A percentile compares a stretch with the other conserved stretches of the same genome.
phyloP scores from a whole-genome alignment of 2,329 filamentous ascomycete species.

The Stenocarpella maydis region DNA sequence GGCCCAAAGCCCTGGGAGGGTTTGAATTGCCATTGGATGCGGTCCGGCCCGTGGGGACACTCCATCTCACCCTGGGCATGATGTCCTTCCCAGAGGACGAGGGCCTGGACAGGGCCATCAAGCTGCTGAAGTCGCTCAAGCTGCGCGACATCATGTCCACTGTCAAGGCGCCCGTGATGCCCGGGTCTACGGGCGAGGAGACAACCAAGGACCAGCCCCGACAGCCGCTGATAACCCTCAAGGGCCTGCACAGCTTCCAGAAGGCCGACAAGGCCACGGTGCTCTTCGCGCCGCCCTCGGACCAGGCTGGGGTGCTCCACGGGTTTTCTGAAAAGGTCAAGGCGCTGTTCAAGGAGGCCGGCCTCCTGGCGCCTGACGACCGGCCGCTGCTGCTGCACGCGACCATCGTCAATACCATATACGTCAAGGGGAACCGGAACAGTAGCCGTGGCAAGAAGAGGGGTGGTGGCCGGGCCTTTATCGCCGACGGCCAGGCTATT shows the following conservation, averaged over 20 bases:
- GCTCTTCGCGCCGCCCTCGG: slow-evolving; percentile 69
- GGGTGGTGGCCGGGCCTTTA: slow-evolving; percentile 49
- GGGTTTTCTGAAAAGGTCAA: slow-evolving; percentile 66
- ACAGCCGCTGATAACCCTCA: slow-evolving; percentile 55
- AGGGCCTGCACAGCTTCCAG: slow-evolving; percentile 70
- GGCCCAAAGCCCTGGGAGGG: slow-evolving; percentile 44
- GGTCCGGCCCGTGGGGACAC: slow-evolving; percentile 77
- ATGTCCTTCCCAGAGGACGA: slow-evolving; percentile 73
- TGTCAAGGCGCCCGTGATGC: slow-evolving; percentile 35
- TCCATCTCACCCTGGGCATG: slow-evolving; percentile 88
- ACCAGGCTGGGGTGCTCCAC: slow-evolving; percentile 59
- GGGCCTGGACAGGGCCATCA: slow-evolving; percentile 51
- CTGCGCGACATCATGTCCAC: slow-evolving; percentile 51
- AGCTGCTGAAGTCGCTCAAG: slow-evolving; percentile 49
- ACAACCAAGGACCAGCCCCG: slow-evolving; percentile 33
- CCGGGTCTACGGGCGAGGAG: slow-evolving; percentile 13
- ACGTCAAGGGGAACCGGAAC: slow-evolving; percentile 60
- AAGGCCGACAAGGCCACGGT: slow-evolving; percentile 62
- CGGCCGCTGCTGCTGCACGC: slow-evolving; percentile 80
- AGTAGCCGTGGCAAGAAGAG: slow-evolving; percentile 36
- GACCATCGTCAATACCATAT: slow-evolving; percentile 86
- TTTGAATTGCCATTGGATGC: slow-evolving; percentile 69
- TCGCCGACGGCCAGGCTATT: slow-evolving; percentile 63
- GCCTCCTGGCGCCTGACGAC: slow-evolving; percentile 64
- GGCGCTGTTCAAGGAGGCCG: slow-evolving; percentile 61